Conservation (phyloP, 2,329 filamentous ascomycete genomes). For the Zymoseptoria passerinii region DNA sequence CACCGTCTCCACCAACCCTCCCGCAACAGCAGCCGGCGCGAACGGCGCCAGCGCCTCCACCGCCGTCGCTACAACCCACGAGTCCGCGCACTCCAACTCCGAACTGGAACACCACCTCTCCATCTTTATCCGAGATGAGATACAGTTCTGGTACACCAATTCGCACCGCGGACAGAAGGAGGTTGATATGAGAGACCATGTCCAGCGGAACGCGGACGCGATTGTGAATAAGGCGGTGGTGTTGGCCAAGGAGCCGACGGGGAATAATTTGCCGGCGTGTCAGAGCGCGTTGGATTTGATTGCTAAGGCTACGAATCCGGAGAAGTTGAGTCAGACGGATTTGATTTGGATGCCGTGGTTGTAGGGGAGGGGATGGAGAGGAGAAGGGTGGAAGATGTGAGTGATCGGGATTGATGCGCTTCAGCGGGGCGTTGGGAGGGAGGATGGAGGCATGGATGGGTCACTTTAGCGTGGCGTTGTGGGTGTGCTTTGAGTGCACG, state of each 20-base stretch:
- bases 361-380: conserved; percentile 36
- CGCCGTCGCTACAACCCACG: conserved; percentile 3
- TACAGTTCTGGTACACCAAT: conserved; percentile 92
- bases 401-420: background rate
- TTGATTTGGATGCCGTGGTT: conserved; percentile 96
- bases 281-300: conserved; percentile 95
- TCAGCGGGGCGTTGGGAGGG: background rate
- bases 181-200: conserved; percentile 65
- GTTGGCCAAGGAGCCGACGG: conserved; percentile 63
- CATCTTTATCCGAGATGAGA: conserved; percentile 93
- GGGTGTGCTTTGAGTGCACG: background rate
- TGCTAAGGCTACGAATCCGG: conserved; percentile 84
- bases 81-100: conserved; percentile 25
- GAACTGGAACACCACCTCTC: conserved; percentile 93
- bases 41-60: conserved; percentile 34
- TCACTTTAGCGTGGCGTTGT: background rate
- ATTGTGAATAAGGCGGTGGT: conserved; percentile 86
- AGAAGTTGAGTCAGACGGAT: conserved; percentile 80
- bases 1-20: conserved; percentile 18
- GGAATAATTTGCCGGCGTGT: conserved; percentile 72
- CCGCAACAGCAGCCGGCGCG: conserved; percentile 8
- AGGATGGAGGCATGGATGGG: background rate
- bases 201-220: conserved; percentile 78
- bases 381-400: background rate
- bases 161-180: conserved; percentile 61